A percentile compares a stretch with the other conserved stretches of the same genome.
Conservation (phyloP, 371 early-diverging fungal species). For the Zychaea mexicana region DNA sequence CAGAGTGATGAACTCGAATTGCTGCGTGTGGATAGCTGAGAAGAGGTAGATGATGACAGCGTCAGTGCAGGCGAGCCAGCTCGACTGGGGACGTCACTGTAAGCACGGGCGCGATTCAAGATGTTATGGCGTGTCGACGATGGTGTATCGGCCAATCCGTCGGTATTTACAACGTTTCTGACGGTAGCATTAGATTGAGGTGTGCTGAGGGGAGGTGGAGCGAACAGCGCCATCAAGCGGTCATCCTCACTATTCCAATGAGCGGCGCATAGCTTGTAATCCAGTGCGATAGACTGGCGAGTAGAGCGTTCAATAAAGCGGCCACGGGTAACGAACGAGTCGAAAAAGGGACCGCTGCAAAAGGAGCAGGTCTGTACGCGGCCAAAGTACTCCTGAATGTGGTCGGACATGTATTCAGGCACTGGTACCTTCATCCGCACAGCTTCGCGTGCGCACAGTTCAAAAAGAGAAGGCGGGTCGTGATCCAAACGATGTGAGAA, state of each 20-base stretch:
- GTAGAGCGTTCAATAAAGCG: slow-evolving; percentile 68
- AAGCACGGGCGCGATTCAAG: slow-evolving; percentile 11
- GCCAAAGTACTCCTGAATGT: slow-evolving; percentile 69
- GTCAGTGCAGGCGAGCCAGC: slow-evolving; percentile 10
- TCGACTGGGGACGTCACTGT: slow-evolving; percentile 13
- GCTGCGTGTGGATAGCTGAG: slow-evolving; percentile 14
- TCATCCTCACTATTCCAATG: slow-evolving; percentile 48
- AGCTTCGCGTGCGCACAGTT: slow-evolving; percentile 76
- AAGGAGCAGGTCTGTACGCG: slow-evolving; percentile 75
- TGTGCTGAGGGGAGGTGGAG: slow-evolving; percentile 10
- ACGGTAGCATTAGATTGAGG: not conserved
- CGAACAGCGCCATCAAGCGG: slow-evolving; percentile 37
- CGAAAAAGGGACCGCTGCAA: slow-evolving; percentile 88
- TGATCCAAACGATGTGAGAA: slow-evolving; percentile 29
- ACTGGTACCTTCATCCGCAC: slow-evolving; percentile 67
- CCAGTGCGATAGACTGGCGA: slow-evolving; percentile 34
- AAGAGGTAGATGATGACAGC: slow-evolving; percentile 17
- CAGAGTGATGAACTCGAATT: slow-evolving; percentile 15
- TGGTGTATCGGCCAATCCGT: slow-evolving; percentile 12
- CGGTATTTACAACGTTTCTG: slow-evolving; percentile 8
- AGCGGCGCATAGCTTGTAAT: slow-evolving; percentile 41
- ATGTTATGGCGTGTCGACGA: not conserved
- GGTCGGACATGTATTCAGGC: slow-evolving; percentile 48
- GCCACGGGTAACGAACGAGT: slow-evolving; percentile 61
- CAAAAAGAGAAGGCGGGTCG: slow-evolving; percentile 66